Evolutionary conservation across 352 stramenopile genomes (phyloP), one percentile per base, ranked within the genome.

Genomic region (Phytophthora syringae): DNA sequence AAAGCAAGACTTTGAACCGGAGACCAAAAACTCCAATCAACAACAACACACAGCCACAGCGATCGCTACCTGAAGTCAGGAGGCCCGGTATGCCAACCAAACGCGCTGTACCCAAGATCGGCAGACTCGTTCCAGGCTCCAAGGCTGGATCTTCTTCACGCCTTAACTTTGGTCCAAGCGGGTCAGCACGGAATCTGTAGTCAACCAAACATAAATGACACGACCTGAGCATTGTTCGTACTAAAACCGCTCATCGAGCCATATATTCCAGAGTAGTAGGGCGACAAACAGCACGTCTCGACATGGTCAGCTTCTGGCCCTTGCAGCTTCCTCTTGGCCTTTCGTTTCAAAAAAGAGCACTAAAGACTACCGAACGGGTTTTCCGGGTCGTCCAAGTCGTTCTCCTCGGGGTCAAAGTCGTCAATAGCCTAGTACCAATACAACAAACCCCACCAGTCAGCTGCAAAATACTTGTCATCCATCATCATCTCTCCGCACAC

Each of bases 61-160:
- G 58, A 4, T 64, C 49, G 48, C 51, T 73, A 22, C 62, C 63
- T 10, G 70, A 62, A 15, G 52, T 74, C 40, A 71, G 51, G 52
- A 76, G 62, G 39, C 20, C 62, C 13, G 62, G 62, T 4, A 66
- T 72, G 21, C 18, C 20, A 24, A 42, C 55, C 63, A 66, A 60
- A 36, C 52, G 67, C 1, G 79, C 79, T 5, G 67, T 91, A 16
- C 75, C 79, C 30, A 84, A 80, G 55, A 74, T 91, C 37, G 82
- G 82, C 20, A 79, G 82, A 36, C 70, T 92, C 40, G 58, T 89
- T 21, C 80, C 82, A 48, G 80, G 67, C 12, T 72, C 79, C n/a
- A 82, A 76, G 55, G 43, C 71, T 2, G 40, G 56, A 16, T 70
- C 62, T 7, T 32, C 45, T 39, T 74, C 60, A 16, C 42, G 53